Conservation (phyloP, 441 rosid species). For the Raphanus hybrid region DNA sequence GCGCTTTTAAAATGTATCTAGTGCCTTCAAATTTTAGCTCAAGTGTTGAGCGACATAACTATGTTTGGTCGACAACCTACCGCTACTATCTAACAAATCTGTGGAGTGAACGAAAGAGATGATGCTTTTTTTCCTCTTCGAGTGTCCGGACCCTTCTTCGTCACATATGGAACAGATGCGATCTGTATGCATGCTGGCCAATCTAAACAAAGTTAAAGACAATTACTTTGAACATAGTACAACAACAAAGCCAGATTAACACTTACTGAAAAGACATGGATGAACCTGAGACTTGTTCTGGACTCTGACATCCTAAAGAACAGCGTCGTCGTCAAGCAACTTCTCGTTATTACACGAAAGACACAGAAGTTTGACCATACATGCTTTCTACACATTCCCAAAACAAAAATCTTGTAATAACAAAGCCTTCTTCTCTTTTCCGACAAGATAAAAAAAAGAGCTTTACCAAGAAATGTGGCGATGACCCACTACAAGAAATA, state of each 20-base stretch:
- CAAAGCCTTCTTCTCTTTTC: neutral
- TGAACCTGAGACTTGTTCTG: slow-evolving; percentile 70
- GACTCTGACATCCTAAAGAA: slow-evolving; percentile 71
- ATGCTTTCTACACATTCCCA: slow-evolving; percentile 63
- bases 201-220: slow-evolving; percentile 17
- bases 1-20: no score
- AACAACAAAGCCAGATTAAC: neutral
- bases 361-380: slow-evolving; percentile 74
- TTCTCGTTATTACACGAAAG: slow-evolving; percentile 65
- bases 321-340: slow-evolving; percentile 65
- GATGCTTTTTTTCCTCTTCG: slow-evolving; percentile 75
- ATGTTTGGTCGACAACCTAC: neutral
- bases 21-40: no score
- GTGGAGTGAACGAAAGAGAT: slow-evolving; percentile 79
- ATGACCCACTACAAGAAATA: slow-evolving; percentile 50
- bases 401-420: neutral
- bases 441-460: neutral
- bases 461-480: slow-evolving; percentile 89
- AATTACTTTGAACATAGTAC: neutral
- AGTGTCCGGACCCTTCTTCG: slow-evolving; percentile 63
- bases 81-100: slow-evolving; percentile 31
- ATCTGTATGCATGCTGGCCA: slow-evolving; percentile 47
- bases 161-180: slow-evolving; percentile 60
- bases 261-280: neutral
- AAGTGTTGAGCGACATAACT: neutral